These are phyloP conservation scores for Debaryomyces udenii DNA, from an alignment of 1,139 yeast genomes.

Conservation along the genomic window DNA sequence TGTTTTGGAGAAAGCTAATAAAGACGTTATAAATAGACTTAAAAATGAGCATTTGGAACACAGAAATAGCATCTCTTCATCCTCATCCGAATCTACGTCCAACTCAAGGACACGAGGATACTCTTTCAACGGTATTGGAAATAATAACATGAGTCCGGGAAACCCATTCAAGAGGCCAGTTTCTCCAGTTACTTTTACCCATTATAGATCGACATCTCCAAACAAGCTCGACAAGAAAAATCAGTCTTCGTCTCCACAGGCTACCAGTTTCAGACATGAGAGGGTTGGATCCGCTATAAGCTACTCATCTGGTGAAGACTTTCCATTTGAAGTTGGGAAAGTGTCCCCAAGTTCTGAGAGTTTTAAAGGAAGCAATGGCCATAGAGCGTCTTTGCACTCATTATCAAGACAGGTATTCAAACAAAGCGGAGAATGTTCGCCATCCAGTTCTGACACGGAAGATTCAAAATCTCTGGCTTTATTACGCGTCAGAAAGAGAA, in stretches of 20 bases:
- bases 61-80: constrained; percentile 44
- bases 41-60: constrained; percentile 79
- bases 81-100: constrained; percentile 48
- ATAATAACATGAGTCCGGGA: constrained; percentile 16
- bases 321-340: constrained; percentile 27
- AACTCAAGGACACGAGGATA: constrained; percentile 41
- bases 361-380: constrained; percentile 13
- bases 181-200: constrained; percentile 31
- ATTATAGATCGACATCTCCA: constrained; percentile 34
- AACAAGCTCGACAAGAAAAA: constrained; percentile 13
- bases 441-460: constrained; percentile 72
- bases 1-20: constrained; percentile 90
- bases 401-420: constrained; percentile 29
- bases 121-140: constrained; percentile 31
- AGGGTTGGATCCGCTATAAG: constrained; percentile 39
- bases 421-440: constrained; percentile 52
- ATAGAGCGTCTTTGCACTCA: constrained; percentile 34
- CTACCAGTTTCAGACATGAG: constrained; percentile 32
- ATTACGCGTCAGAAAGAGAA: constrained; percentile 57
- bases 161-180: constrained; percentile 46
- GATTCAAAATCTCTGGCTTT: constrained; percentile 57
- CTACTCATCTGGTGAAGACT: constrained; percentile 44
- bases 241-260: constrained; percentile 25
- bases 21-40: constrained; percentile 85
- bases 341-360: constrained; percentile 18